phyloP scores from a whole-genome alignment of 176 grass and related monocot genomes.

The Oryza nivara region DNA sequence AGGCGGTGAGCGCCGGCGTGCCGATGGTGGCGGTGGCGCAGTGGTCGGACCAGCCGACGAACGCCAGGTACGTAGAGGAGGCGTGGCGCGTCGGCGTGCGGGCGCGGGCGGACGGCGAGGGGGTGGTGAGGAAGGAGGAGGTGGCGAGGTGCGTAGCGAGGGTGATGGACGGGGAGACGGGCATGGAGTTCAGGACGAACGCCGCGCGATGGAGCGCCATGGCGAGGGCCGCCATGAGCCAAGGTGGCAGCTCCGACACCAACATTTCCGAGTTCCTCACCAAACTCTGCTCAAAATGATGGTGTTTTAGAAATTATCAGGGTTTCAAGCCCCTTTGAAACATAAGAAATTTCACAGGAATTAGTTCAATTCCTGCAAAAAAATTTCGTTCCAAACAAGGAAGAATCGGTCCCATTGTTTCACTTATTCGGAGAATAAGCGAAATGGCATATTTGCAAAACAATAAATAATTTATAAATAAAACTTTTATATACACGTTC shows the following conservation, averaged over 20 bases:
- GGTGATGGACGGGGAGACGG: constrained; percentile 34
- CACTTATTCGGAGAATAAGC: too few relatives aligned
- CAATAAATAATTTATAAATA: too few relatives aligned
- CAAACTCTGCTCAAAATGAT: too few relatives aligned
- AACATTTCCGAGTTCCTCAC: constrained; percentile 34
- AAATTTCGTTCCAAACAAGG: too few relatives aligned
- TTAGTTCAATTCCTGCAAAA: too few relatives aligned
- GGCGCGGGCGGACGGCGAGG: neutral
- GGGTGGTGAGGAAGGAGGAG: constrained; percentile 13
- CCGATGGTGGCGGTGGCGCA: constrained; percentile 53
- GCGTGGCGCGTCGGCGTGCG: constrained; percentile 62
- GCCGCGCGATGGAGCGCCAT: constrained; percentile 37
- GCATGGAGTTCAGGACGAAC: constrained; percentile 39
- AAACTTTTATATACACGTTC: too few relatives aligned
- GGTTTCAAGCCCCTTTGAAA: too few relatives aligned
- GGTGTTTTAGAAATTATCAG: too few relatives aligned
- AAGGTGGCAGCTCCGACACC: constrained; percentile 50
- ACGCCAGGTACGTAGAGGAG: constrained; percentile 68
- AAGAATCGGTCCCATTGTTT: too few relatives aligned
- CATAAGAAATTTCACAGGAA: too few relatives aligned
- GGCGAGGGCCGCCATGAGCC: constrained; percentile 42
- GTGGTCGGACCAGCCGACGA: constrained; percentile 66
- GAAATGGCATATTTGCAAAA: too few relatives aligned
- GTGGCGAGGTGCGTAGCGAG: constrained; percentile 21
- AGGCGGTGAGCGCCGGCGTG: constrained; percentile 31